These are phyloP conservation scores for Debaryomyces subglobosus DNA, from an alignment of 1,139 yeast genomes.

Conservation along the genomic window DNA sequence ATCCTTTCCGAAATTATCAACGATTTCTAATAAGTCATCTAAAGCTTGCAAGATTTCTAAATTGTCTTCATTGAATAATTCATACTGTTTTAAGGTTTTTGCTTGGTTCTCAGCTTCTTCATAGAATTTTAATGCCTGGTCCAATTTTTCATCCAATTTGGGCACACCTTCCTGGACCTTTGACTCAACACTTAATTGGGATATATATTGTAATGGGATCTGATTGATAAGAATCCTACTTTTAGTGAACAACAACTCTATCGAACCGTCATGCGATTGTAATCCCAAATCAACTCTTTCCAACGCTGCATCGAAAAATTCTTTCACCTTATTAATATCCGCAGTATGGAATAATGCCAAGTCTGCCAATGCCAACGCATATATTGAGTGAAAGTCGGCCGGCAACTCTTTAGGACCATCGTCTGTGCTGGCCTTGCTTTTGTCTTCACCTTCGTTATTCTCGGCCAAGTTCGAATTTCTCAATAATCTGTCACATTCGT, in stretches of 20 bases:
- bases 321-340: conserved; percentile 43
- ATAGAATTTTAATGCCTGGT: conserved; percentile 45
- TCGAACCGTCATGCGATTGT: conserved; percentile 46
- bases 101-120: conserved; percentile 48
- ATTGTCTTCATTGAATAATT: conserved; percentile 39
- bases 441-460: conserved; percentile 27
- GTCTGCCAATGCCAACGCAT: conserved; percentile 72
- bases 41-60: conserved; percentile 56
- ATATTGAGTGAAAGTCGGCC: conserved; percentile 69
- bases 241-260: conserved; percentile 53
- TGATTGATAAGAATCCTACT: conserved; percentile 59
- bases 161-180: conserved; percentile 28
- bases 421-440: conserved; percentile 15
- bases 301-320: conserved; percentile 67
- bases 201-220: conserved; percentile 59
- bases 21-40: conserved; percentile 67
- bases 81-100: conserved; percentile 25
- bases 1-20: conserved; percentile 63
- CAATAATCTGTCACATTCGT: conserved; percentile 84
- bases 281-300: conserved; percentile 72
- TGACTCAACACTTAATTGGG: conserved; percentile 48
- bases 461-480: conserved; percentile 40
- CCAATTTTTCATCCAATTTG: conserved; percentile 39
- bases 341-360: conserved; percentile 59
- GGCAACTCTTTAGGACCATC: conserved; percentile 32